A percentile compares a stretch with the other conserved stretches of the same genome.
Evolutionary conservation across 306 rosid genomes (phyloP).

Genomic region (Arachis hypogaea): DNA sequence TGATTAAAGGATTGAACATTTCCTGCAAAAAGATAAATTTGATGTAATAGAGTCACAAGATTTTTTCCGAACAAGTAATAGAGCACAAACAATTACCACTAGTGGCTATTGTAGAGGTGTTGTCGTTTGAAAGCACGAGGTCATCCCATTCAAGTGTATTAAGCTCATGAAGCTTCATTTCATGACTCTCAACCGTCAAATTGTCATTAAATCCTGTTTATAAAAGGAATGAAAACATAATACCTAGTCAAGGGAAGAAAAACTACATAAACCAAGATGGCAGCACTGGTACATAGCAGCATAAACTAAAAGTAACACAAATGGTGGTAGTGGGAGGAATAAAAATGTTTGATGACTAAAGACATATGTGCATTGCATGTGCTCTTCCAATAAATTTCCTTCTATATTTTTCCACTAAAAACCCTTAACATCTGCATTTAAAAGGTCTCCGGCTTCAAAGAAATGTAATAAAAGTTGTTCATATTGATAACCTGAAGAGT

Average conservation of each 20-base stretch:
- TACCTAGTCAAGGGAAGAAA: conserved; percentile 32
- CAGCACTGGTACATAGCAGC: conserved; percentile 6
- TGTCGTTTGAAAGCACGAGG: conserved; percentile 61
- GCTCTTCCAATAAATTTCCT: conserved; percentile 15
- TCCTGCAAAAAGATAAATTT: conserved; percentile 48
- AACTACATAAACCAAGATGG: conserved; percentile 28
- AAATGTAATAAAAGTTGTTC: conserved; percentile 30
- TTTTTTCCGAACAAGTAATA: conserved; percentile 35
- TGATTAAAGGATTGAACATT: conserved; percentile 49
- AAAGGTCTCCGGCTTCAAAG: not conserved
- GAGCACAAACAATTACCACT: conserved; percentile 64
- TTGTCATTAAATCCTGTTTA: conserved; percentile 55
- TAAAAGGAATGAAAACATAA: conserved; percentile 36
- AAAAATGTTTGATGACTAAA: conserved; percentile 16
- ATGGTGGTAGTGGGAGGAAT: not conserved
- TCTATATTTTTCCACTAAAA: not conserved
- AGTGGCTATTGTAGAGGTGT: conserved; percentile 41
- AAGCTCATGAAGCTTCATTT: conserved; percentile 77
- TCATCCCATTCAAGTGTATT: conserved; percentile 99
- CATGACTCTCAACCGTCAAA: conserved; percentile 55
- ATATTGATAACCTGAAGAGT: not conserved
- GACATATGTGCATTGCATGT: not conserved
- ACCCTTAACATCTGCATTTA: conserved; percentile 10
- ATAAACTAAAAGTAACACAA: conserved; percentile 16
- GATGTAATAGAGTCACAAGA: conserved; percentile 19